Evolutionary conservation across 805 yeast genomes (phyloP).

Genomic region (Grigorovia yakushimaensis): DNA sequence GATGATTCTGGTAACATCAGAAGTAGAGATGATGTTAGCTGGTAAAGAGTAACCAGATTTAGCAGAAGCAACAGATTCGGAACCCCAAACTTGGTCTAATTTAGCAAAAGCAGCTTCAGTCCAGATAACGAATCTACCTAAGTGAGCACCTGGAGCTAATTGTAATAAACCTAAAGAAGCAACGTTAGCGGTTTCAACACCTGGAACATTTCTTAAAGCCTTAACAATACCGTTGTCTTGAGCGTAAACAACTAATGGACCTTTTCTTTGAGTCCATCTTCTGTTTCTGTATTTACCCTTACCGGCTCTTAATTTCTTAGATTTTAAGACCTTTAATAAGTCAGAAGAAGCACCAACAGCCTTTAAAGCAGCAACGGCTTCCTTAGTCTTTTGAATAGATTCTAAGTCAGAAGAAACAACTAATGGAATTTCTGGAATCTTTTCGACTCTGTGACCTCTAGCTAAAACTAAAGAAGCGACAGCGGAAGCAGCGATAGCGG

Average conservation of each 20-base stretch:
- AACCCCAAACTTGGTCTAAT: constrained; percentile 95
- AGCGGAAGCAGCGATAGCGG: constrained; percentile 98
- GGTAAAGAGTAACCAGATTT: constrained; percentile 91
- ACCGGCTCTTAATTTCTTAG: constrained; percentile 99
- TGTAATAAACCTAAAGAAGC: constrained; percentile 89
- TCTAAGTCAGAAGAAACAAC: constrained; percentile 92
- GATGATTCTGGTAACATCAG: constrained; percentile 95
- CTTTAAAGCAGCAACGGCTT: constrained; percentile 95
- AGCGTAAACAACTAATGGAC: constrained; percentile 97
- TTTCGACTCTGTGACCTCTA: constrained; percentile 99
- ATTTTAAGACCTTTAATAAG: constrained; percentile 93
- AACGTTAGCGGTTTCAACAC: constrained; percentile 96
- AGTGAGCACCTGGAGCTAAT: constrained; percentile 99
- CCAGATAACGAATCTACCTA: constrained; percentile 99
- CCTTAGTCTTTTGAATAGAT: constrained; percentile 93
- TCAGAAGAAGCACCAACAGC: constrained; percentile 98
- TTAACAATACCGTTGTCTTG: constrained; percentile 95
- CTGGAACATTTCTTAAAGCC: constrained; percentile 99
- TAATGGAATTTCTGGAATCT: constrained; percentile 95
- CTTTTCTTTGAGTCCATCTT: constrained; percentile 99
- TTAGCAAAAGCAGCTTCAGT: constrained; percentile 96
- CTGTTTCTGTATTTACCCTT: constrained; percentile 99
- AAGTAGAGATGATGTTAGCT: constrained; percentile 84
- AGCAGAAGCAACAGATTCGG: constrained; percentile 72
- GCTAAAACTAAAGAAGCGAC: constrained; percentile 97